Evolutionary conservation across 257 asterid genomes (phyloP).

Genomic region (Solanum neorickii): DNA sequence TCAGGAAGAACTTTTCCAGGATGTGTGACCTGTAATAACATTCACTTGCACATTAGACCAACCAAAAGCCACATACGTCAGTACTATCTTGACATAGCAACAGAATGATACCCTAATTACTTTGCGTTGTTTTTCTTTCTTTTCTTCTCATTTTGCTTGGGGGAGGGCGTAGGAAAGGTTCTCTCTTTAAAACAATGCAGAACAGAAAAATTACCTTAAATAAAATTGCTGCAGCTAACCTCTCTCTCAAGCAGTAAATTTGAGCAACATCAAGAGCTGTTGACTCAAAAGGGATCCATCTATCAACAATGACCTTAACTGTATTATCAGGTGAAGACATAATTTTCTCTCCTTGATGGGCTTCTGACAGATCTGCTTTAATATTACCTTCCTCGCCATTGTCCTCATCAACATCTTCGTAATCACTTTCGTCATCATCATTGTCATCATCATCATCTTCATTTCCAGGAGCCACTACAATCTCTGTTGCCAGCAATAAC

Average conservation of each 20-base stretch:
- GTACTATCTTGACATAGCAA: background rate
- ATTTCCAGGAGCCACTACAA: constrained; percentile 52
- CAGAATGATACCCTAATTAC: background rate
- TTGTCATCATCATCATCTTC: constrained; percentile 32
- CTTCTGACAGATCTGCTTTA: constrained; percentile 4
- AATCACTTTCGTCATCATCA: constrained; percentile 35
- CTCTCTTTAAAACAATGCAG: background rate
- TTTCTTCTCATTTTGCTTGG: background rate
- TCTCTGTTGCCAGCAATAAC: constrained; percentile 64
- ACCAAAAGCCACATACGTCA: background rate
- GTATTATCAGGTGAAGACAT: constrained; percentile 71
- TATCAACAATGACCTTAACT: constrained; percentile 55
- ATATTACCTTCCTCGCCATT: constrained; percentile 23
- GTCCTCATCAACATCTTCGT: constrained; percentile 19
- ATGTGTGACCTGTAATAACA: constrained; percentile 37
- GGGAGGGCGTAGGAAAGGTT: background rate
- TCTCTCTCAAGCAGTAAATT: constrained; percentile 83
- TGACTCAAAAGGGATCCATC: constrained; percentile 73
- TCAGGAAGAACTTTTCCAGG: constrained; percentile 54
- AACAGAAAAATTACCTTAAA: constrained; percentile 40
- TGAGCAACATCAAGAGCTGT: constrained; percentile 87
- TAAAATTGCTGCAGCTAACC: constrained; percentile 61
- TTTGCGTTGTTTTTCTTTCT: background rate
- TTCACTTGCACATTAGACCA: background rate
- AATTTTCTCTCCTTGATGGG: constrained; percentile 23